Evolutionary conservation across 1,284 basidiomycete species (phyloP), one percentile per base, ranked within the genome.

Genomic region (Lentinus polychrous): DNA sequence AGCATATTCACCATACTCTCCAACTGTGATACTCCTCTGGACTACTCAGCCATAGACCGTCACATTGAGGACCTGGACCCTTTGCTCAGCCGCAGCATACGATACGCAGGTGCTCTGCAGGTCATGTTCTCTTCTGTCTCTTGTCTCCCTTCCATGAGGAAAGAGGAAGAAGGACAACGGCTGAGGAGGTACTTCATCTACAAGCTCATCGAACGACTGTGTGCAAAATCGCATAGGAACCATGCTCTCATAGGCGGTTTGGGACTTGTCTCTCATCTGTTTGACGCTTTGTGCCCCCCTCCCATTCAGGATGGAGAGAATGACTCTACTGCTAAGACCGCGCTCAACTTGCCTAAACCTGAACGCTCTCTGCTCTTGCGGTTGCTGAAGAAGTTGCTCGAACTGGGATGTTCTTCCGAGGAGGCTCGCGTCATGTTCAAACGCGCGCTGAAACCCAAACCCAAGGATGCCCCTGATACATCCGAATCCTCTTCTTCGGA

Each of bases 331-430:
- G n/a, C 44, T 7, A 17, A 41, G 39, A 4, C 39, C 15, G 27
- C 10, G 5, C 10, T n/a, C 18, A 3, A 32, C 44, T 17, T 45
- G 22, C 66, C 74, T 31, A 72, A 70, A 43, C 57, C 55, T 47
- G 80, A 85, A 59, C 73, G 76, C 22, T 70, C 74, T 36, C 60
- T 79, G 2, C 63, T 83, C 31, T 75, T 77, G 57, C 84, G 80
- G 59, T 66, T 89, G 0, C 61, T 87, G 22, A 71, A 78, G 44
- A 71, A 76, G 11, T 60, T 90, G 20, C 64, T 88, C 17, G 86
- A 90, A 51, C 78, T 89, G 67, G 85, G 87, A 1, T 74, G 80
- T 0, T 78, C 74, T 2, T 79, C 81, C 0, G 64, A 70, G 8
- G 81, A 86, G 33, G 76, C 78, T 15, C 67, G 81, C 41, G 57